phyloP scores from a whole-genome alignment of 2,329 filamentous ascomycete genomes.

The Bipolaris sorokiniana region DNA sequence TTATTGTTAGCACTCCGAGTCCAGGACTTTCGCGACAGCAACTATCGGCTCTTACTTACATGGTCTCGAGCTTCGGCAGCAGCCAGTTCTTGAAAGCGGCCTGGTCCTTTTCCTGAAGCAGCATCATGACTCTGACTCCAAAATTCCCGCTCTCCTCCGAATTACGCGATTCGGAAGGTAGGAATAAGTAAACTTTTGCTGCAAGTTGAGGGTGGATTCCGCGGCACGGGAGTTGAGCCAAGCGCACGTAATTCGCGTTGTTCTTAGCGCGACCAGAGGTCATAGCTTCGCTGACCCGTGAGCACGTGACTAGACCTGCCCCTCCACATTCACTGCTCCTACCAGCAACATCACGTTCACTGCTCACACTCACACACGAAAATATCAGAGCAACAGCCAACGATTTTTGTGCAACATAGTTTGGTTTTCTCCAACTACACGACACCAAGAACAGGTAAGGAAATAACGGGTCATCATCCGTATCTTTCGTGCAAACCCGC shows the following conservation, averaged over 20 bases:
- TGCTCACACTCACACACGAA: not conserved
- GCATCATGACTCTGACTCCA: constrained; percentile 51
- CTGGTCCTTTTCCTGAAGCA: constrained; percentile 61
- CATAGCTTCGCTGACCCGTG: constrained; percentile 22
- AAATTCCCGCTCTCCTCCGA: constrained; percentile 5
- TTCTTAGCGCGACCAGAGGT: constrained; percentile 22
- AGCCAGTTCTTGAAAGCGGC: constrained; percentile 76
- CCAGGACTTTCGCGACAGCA: not conserved
- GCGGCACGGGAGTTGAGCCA: not conserved
- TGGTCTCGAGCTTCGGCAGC: constrained; percentile 76
- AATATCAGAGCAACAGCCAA: not conserved
- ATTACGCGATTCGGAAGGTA: constrained; percentile 1
- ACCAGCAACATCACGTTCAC: constrained; percentile 14
- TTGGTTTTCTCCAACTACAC: constrained; percentile 43
- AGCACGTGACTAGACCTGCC: constrained; percentile 22
- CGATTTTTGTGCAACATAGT: constrained; percentile 35
- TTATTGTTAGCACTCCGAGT: constrained; percentile 11
- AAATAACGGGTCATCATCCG: constrained; percentile 46
- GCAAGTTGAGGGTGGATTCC: not conserved
- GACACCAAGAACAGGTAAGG: constrained; percentile 45
- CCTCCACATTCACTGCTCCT: constrained; percentile 25
- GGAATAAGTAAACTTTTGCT: not conserved
- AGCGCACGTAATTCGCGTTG: constrained; percentile 19
- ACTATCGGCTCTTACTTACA: constrained; percentile 57
- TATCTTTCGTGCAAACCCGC: constrained; percentile 40